These are phyloP conservation scores for Firmiana major DNA, from an alignment of 345 rosid species.

Conservation along the genomic window DNA sequence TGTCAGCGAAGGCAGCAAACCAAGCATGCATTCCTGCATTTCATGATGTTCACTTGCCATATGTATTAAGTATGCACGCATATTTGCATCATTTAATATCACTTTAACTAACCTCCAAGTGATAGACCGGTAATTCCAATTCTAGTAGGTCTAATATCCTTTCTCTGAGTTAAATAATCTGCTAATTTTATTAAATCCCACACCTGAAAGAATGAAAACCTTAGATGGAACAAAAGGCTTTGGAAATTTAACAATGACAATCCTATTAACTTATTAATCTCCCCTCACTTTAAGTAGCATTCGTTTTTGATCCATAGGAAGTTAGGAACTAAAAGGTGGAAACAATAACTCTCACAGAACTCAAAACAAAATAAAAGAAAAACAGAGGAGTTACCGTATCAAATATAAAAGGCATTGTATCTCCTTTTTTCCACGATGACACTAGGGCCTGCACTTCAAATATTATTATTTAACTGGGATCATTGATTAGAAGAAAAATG, in stretches of 20 bases:
- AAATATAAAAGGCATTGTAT: constrained; percentile 86
- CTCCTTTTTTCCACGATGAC: constrained; percentile 80
- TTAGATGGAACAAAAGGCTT: constrained; percentile 9
- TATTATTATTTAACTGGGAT: neutral
- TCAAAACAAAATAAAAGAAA: neutral
- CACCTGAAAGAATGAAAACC: constrained; percentile 34
- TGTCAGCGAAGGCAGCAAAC: constrained; percentile 85
- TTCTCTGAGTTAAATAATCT: constrained; percentile 71
- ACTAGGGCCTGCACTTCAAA: constrained; percentile 74
- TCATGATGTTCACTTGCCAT: constrained; percentile 6
- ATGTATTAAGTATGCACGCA: neutral
- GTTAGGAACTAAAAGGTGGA: neutral
- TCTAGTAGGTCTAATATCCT: constrained; percentile 63
- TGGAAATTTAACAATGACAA: neutral
- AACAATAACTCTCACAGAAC: neutral
- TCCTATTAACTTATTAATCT: neutral
- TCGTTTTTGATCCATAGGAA: neutral
- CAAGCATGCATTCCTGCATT: constrained; percentile 92
- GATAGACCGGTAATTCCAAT: constrained; percentile 93
- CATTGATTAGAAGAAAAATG: neutral
- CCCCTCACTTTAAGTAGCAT: neutral
- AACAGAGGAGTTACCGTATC: constrained; percentile 51
- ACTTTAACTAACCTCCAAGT: constrained; percentile 67
- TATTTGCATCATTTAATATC: neutral
- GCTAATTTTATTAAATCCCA: constrained; percentile 92